Conservation (phyloP, 371 early-diverging fungal genomes). For the Rhizopus sp. region DNA sequence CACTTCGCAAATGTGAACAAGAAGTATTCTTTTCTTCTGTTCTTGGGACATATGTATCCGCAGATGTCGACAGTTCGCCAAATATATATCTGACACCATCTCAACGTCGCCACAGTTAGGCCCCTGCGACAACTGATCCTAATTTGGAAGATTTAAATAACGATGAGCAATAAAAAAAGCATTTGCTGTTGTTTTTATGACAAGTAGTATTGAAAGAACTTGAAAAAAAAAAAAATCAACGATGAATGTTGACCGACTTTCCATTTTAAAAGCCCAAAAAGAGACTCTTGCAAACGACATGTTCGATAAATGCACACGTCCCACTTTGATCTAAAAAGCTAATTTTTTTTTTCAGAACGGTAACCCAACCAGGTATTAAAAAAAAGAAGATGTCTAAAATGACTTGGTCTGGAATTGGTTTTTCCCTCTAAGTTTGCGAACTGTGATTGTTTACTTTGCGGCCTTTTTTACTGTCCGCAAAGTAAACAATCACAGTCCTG, state of each 20-base stretch:
- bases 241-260: slow-evolving; percentile 8
- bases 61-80: slow-evolving; percentile 3
- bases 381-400: too few species aligned
- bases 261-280: slow-evolving; percentile 8
- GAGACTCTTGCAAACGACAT: slow-evolving; percentile 9
- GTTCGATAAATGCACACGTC: too few species aligned
- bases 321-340: too few species aligned
- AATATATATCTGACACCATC: slow-evolving; percentile 6
- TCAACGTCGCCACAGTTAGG: slow-evolving; percentile 4
- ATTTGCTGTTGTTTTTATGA: slow-evolving; percentile 8
- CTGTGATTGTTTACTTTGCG: too few species aligned
- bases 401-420: too few species aligned
- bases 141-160: slow-evolving; percentile 5
- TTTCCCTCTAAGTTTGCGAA: too few species aligned
- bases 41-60: slow-evolving; percentile 8
- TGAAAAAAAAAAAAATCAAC: slow-evolving; percentile 8
- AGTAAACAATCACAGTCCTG: too few species aligned
- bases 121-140: slow-evolving; percentile 4
- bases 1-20: slow-evolving; percentile 10
- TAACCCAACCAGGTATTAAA: slow-evolving; percentile 2
- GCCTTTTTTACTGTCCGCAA: too few species aligned
- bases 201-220: slow-evolving; percentile 11
- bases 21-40: slow-evolving; percentile 8
- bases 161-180: slow-evolving; percentile 7
- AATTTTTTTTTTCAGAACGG: slow-evolving; percentile 4